Evolutionary conservation across 139 green algal genomes (phyloP), one percentile per base, ranked within the genome.

Genomic region (Volvox africanus): DNA sequence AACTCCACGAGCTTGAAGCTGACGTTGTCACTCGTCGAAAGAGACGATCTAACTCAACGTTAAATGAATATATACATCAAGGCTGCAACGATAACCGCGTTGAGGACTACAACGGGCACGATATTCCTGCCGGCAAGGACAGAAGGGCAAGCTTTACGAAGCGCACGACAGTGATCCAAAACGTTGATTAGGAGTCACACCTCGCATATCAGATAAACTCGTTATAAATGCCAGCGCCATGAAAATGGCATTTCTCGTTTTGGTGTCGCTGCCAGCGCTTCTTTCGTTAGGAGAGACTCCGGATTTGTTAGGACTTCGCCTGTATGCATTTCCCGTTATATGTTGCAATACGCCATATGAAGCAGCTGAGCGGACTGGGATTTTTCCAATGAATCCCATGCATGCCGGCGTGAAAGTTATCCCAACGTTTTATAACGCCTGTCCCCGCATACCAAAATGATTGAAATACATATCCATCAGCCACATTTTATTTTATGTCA

Each of bases 191-290:
- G 11, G 37, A 33, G 9, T 84, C 69, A 32, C 28, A 89, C 69
- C 50, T 79, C 2, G 33, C 35, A 33, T 90, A 90, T 90, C 86
- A 90, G n/a, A 90, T 81, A 2, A 90, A 50, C 44, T 90, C 86
- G 6, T 83, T 69, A 13, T 81, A 90, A 16, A 90, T 75, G 73
- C 86, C n/a, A 90, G 19, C 75, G 21, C 75, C 75, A 81, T 2
- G 75, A 81, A 19, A 81, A 18, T 36, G 24, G 1, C 22, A 32
- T 79, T 35, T 79, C 71, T 32, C 14, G 44, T 55, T 55, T 55
- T 55, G 44, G 44, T 55, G 44, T 55, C 44, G 44, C 44, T 5
- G 44, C 9, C 44, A 55, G 44, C 44, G 44, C 44, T 55, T 55
- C 44, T 9, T 55, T 55, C 5, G 44, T 55, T 9, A 55, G 44